These are phyloP conservation scores for Plenodomus tracheiphilus DNA, from an alignment of 2,329 filamentous ascomycete species.

Conservation along the genomic window DNA sequence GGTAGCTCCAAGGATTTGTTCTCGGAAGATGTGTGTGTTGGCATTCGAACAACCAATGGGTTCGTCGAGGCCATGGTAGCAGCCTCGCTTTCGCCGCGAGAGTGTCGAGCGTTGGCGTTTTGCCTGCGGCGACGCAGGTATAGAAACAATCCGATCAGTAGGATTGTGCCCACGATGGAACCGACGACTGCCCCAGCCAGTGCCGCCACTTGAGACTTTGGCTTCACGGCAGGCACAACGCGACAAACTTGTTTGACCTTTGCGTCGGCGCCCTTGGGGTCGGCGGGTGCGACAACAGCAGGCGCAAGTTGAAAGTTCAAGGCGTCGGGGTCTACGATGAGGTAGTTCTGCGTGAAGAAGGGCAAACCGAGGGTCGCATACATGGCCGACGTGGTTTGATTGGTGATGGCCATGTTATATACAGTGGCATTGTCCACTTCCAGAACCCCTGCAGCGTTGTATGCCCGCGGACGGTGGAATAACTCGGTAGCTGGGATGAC, in stretches of 20 bases:
- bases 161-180: constrained; percentile 9
- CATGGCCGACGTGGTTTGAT: constrained; percentile 9
- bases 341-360: constrained; percentile 25
- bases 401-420: constrained; percentile 20
- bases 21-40: constrained; percentile 4
- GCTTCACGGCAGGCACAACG: constrained; percentile 10
- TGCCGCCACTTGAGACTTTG: constrained; percentile 5
- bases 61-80: constrained; percentile 3
- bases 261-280: constrained; percentile 14
- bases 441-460: constrained; percentile 13
- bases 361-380: constrained; percentile 15
- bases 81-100: constrained; percentile 9
- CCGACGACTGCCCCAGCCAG: constrained; percentile 13
- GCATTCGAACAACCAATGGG: constrained; percentile 4
- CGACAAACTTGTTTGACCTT: constrained; percentile 18
- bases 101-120: constrained; percentile 2
- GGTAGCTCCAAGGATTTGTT: constrained; percentile 13
- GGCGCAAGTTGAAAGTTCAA: constrained; percentile 20
- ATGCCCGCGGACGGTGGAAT: constrained; percentile 15
- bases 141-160: constrained; percentile 8
- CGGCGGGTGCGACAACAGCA: constrained; percentile 14
- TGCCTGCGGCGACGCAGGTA: constrained; percentile 8
- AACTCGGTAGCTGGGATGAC: constrained; percentile 20
- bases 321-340: constrained; percentile 20
- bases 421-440: constrained; percentile 21